Evolutionary conservation across 163 green algal genomes (phyloP).

Genomic region (Chlamydomonas reinhardtii): DNA sequence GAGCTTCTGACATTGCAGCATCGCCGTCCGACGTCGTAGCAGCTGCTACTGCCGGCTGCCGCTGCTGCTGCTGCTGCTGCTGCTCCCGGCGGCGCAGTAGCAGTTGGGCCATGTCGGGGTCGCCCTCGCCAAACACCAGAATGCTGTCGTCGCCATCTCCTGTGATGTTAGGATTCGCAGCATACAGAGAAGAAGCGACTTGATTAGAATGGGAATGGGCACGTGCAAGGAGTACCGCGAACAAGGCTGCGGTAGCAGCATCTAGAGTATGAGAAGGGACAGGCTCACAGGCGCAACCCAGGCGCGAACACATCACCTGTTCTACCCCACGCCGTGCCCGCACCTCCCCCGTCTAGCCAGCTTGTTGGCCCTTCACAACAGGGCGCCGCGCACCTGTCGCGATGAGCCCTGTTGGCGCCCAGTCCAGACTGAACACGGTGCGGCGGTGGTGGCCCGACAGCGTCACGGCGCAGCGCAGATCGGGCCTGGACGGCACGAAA

Average conservation of each 20-base stretch:
- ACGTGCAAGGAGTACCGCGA: too few species aligned
- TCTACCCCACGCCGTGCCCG: too few species aligned
- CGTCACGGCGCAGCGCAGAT: constrained; percentile 71
- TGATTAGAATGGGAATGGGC: too few species aligned
- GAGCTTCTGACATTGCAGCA: neutral
- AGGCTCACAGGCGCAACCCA: too few species aligned
- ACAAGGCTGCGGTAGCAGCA: too few species aligned
- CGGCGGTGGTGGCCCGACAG: constrained; percentile 80
- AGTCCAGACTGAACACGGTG: constrained; percentile 89
- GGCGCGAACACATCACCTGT: too few species aligned
- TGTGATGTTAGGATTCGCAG: too few species aligned
- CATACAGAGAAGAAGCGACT: too few species aligned
- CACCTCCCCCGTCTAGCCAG: too few species aligned
- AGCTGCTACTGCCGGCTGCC: neutral
- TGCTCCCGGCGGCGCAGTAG: neutral
- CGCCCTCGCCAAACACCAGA: constrained; percentile 63
- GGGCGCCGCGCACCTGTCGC: constrained; percentile 71
- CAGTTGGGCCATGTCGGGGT: constrained; percentile 35
- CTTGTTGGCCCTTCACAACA: too few species aligned
- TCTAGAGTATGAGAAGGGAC: too few species aligned
- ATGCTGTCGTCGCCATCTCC: constrained; percentile 81
- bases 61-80: neutral
- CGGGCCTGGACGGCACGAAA: constrained; percentile 47
- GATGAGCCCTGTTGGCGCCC: constrained; percentile 74
- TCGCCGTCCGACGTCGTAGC: neutral